A percentile compares a stretch with the other conserved stretches of the same genome.
Conservation (phyloP, 2,329 filamentous ascomycete genomes). For the Juglanconis sp. region DNA sequence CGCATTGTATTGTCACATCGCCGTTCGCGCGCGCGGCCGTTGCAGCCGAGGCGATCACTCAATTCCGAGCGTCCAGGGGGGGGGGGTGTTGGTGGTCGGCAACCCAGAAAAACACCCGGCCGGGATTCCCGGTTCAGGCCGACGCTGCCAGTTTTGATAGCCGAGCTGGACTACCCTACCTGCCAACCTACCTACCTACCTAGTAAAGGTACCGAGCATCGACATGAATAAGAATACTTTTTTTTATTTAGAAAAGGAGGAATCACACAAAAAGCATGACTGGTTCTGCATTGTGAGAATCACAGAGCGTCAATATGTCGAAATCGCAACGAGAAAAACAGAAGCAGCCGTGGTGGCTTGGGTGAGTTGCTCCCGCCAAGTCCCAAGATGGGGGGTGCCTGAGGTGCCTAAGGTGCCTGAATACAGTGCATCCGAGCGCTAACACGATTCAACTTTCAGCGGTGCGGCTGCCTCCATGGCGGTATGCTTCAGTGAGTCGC, state of each 20-base stretch:
- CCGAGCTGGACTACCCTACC: too few relatives aligned
- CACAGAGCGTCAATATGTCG: constrained; percentile 1
- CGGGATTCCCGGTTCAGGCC: neutral
- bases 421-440: neutral
- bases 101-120: neutral
- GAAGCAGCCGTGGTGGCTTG: constrained; percentile 43
- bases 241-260: too few relatives aligned
- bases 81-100: neutral
- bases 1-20: too few relatives aligned
- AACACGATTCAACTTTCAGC: constrained; percentile 22
- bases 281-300: neutral
- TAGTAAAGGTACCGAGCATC: too few relatives aligned
- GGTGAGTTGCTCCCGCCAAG: constrained; percentile 28
- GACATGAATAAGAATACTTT: too few relatives aligned
- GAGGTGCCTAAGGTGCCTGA: neutral
- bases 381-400: too few relatives aligned
- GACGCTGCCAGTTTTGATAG: neutral
- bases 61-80: too few relatives aligned
- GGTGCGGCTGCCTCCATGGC: constrained; percentile 43
- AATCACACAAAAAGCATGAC: too few relatives aligned
- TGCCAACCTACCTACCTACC: too few relatives aligned
- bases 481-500: constrained; percentile 40
- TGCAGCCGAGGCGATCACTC: too few relatives aligned
- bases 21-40: too few relatives aligned
- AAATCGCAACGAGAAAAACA: constrained; percentile 22